Conservation (phyloP, 768 basidiomycete species). For the Chalciporus piperatus region DNA sequence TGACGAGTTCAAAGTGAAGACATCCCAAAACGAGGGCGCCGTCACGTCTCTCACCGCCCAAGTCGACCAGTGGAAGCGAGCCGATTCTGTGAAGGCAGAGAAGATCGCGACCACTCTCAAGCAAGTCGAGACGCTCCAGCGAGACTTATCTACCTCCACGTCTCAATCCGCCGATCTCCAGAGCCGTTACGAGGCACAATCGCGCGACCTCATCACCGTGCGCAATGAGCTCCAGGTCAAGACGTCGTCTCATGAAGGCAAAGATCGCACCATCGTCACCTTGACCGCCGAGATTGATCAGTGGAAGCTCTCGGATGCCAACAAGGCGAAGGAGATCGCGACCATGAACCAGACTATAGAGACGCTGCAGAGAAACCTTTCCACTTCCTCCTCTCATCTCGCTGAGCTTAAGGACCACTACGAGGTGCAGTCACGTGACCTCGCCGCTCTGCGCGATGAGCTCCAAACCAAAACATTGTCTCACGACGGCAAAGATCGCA, state of each 20-base stretch:
- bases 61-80: neutral
- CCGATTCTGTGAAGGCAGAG: neutral
- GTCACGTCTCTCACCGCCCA: neutral
- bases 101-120: neutral
- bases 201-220: neutral
- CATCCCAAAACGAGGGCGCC: slow-evolving; percentile 1
- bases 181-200: slow-evolving; percentile 1
- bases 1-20: slow-evolving; percentile 3
- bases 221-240: neutral
- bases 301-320: neutral
- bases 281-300: neutral
- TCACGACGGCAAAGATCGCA: neutral
- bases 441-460: neutral
- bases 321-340: neutral
- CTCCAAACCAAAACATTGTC: neutral
- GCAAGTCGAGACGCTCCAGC: neutral
- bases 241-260: neutral
- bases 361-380: neutral
- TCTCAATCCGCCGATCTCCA: slow-evolving; percentile 1
- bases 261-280: neutral
- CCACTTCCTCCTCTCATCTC: neutral
- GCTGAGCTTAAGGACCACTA: neutral
- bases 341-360: neutral
- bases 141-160: neutral
- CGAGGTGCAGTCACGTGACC: neutral